Base-by-base conservation (phyloP, 441 rosid species). In the Geranium incanum region DNA sequence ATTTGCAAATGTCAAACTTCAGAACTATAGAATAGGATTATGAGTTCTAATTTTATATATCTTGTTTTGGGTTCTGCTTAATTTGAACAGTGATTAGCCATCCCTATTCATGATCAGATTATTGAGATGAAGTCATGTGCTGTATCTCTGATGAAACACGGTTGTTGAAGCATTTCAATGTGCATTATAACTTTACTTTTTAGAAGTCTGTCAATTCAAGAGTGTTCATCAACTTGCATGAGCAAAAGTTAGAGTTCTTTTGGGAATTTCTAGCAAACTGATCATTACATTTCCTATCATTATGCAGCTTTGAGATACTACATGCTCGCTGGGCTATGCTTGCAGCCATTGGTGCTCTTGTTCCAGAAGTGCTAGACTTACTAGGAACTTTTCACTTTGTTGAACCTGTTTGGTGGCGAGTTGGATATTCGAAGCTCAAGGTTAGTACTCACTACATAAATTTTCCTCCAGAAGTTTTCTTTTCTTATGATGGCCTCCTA, bases 301-400 rank as follows among this genome's bases (percentile, higher is more conserved):
- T 57, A 8, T 73, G 82, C 89, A 94, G 97, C 83, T 91, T 91
- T 68, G 93, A 94, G 77, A 88, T 89, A 85, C 86, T 89, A 66
- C 98, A 93, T 78, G 96, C 96, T 71, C 93, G 96, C 43, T 93
- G 98, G 98, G 98, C 93, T 52, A 91, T 93, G 98, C 95, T 89
- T 81, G 97, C 92, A 63, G 86, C 97, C 36, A 85, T 91, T 28
- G 97, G 98, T 75, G 93, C 88, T 82, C 72, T 94, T n/a, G 74
- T 91, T 76, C 97, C 97, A 5, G 96, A 91, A 83, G 79, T 86
- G 67, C 80, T 91, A 18, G 90, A 89, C 79, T 80, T 85, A 38
- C 41, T 84, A 0, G 95, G 96, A 70, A 76, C 88, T 74, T 87
- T 88, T 74, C 93, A 86, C 75, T 91, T 94, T 68, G 74, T 69